phyloP scores from a whole-genome alignment of 2,329 filamentous ascomycete species.

The Coniochaeta hoffmannii region DNA sequence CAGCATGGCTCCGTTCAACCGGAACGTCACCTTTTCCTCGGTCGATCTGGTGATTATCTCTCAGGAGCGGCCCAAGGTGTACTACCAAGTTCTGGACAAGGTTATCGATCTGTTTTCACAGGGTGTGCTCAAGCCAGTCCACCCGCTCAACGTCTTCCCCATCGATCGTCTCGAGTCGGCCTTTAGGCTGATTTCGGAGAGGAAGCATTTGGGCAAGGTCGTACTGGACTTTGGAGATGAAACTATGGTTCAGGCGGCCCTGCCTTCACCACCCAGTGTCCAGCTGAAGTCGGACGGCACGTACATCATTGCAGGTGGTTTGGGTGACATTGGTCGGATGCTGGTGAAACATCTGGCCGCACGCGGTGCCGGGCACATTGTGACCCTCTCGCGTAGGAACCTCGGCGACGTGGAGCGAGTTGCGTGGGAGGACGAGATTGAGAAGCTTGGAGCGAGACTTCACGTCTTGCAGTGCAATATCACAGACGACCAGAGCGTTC shows the following conservation, averaged over 20 bases:
- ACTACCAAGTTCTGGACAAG: not conserved
- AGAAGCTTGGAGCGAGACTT: conserved; percentile 8
- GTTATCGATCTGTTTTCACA: not conserved
- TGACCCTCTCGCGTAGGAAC: conserved; percentile 42
- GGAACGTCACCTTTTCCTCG: conserved; percentile 21
- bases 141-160: conserved; percentile 4
- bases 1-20: conserved; percentile 35
- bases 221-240: not conserved
- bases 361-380: conserved; percentile 44
- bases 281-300: not conserved
- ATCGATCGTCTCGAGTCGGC: conserved; percentile 1
- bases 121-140: not conserved
- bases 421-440: not conserved
- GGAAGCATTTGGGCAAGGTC: not conserved
- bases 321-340: conserved; percentile 49
- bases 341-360: conserved; percentile 41
- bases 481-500: conserved; percentile 34
- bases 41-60: not conserved
- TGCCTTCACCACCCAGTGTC: not conserved
- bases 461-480: conserved; percentile 27
- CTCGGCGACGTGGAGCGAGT: conserved; percentile 16
- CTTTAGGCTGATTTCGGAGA: not conserved
- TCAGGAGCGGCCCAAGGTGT: not conserved
- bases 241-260: not conserved
- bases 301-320: conserved; percentile 49